Evolutionary conservation across 371 early-diverging fungal genomes (phyloP).

Genomic region (Mortierella sp.): DNA sequence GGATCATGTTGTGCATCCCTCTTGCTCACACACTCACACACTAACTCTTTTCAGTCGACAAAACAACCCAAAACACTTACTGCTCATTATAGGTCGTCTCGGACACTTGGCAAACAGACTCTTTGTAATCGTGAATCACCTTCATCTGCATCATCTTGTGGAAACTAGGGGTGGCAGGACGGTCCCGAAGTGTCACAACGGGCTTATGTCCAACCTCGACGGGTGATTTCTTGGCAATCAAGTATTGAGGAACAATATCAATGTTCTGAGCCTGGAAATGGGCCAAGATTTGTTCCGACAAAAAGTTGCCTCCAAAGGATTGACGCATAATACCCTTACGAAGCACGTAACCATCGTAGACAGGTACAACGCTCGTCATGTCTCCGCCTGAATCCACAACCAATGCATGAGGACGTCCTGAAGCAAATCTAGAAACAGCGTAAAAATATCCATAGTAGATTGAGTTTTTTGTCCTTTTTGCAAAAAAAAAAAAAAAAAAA

Average conservation of each 20-base stretch:
- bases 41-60: too few species aligned
- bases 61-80: slow-evolving; percentile 58
- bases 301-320: slow-evolving; percentile 82
- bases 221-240: slow-evolving; percentile 76
- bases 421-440: slow-evolving; percentile 77
- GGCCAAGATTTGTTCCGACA: slow-evolving; percentile 80
- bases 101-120: slow-evolving; percentile 89
- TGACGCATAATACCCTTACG: slow-evolving; percentile 88
- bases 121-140: slow-evolving; percentile 91
- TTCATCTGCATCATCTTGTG: slow-evolving; percentile 72
- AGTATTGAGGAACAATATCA: slow-evolving; percentile 86
- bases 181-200: slow-evolving; percentile 60
- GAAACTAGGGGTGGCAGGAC: slow-evolving; percentile 74
- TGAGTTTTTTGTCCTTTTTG: neutral
- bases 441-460: slow-evolving; percentile 1
- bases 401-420: slow-evolving; percentile 89
- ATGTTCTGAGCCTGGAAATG: slow-evolving; percentile 69
- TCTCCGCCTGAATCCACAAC: slow-evolving; percentile 94
- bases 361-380: slow-evolving; percentile 90
- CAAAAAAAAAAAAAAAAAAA: neutral
- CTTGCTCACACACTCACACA: too few species aligned
- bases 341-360: slow-evolving; percentile 94
- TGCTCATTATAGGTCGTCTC: slow-evolving; percentile 76
- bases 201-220: slow-evolving; percentile 80
- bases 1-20: neutral